These are phyloP conservation scores for Termitomyces sp. DNA, from an alignment of 768 basidiomycete genomes.

Conservation along the genomic window DNA sequence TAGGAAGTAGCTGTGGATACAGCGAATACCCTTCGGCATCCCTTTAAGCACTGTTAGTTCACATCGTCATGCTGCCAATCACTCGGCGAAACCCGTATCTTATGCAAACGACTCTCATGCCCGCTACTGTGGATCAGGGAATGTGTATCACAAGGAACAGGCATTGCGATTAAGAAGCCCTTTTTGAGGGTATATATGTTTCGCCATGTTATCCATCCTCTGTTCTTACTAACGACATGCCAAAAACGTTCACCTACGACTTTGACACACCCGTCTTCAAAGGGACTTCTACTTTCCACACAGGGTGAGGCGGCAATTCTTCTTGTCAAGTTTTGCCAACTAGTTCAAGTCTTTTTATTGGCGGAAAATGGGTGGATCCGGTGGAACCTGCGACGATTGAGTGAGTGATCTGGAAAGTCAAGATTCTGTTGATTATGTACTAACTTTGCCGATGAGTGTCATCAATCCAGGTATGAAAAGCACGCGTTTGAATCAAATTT, in stretches of 20 bases:
- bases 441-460: conserved; percentile 9
- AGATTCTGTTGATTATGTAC: background rate
- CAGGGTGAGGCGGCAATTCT: conserved; percentile 33
- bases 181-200: background rate
- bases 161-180: too few species aligned
- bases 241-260: conserved; percentile 36
- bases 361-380: conserved; percentile 52
- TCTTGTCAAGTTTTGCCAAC: background rate
- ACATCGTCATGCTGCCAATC: background rate
- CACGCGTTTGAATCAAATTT: conserved; percentile 10
- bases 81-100: background rate
- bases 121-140: background rate
- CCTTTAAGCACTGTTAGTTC: background rate
- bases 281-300: conserved; percentile 49
- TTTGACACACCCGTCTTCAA: conserved; percentile 55
- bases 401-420: conserved; percentile 28
- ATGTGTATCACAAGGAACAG: background rate
- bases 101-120: background rate
- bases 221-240: conserved; percentile 20
- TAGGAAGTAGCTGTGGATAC: background rate
- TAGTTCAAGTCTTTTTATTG: conserved; percentile 44
- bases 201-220: background rate
- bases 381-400: conserved; percentile 47
- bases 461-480: conserved; percentile 20
- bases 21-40: background rate